Percentiles rank a stretch among this genome's conserved stretches.
These are phyloP conservation scores for Platanthera zijinensis DNA, from an alignment of 106 monocot genomes.

Conservation along the genomic window DNA sequence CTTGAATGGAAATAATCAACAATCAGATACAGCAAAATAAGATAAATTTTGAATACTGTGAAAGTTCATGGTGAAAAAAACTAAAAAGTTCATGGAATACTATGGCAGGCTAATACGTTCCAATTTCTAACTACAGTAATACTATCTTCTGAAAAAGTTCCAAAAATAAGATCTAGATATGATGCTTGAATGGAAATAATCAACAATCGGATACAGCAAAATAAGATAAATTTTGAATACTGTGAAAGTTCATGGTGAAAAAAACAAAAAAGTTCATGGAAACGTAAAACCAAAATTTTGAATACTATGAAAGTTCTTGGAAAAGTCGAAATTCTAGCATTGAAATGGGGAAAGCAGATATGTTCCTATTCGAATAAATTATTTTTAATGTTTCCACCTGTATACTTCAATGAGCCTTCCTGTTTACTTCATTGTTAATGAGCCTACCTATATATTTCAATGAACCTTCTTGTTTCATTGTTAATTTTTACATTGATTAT, in stretches of 20 bases:
- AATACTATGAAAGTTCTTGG: too few species aligned
- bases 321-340: conserved; percentile 82
- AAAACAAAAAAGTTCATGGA: not conserved
- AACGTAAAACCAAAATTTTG: too few species aligned
- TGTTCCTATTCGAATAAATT: not conserved
- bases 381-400: too few species aligned
- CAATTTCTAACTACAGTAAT: too few species aligned
- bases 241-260: not conserved
- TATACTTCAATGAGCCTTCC: too few species aligned
- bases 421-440: too few species aligned
- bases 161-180: not conserved
- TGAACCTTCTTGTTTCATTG: too few species aligned
- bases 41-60: not conserved
- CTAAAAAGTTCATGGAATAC: not conserved
- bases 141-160: too few species aligned
- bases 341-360: conserved; percentile 91
- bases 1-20: not conserved
- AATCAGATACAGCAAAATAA: not conserved
- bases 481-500: not conserved
- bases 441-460: too few species aligned
- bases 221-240: not conserved
- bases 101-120: too few species aligned
- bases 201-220: not conserved
- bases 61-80: not conserved
- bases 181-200: not conserved